Base-by-base conservation (phyloP, 331 rosid species). In the Ulmus americana region DNA sequence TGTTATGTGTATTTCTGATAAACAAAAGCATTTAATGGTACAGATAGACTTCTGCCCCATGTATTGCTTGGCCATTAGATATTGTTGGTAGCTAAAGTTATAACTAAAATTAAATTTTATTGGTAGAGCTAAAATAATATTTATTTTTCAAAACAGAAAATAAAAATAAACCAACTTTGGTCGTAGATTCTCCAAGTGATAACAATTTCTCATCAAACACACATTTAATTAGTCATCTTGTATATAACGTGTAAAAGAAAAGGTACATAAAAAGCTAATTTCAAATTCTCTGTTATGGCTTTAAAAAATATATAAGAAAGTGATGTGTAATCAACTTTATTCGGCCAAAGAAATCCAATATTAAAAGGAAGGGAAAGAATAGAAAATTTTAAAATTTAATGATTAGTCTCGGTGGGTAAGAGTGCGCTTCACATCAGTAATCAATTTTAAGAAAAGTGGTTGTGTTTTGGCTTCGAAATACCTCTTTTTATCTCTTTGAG, bases 391-490 rank as follows among this genome's bases (percentile, higher is more conserved):
- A 61, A 61, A 44, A 16, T 13, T 49, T 7, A 69, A 69, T 68
- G 58, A 43, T 50, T 49, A 56, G 35, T 28, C 11, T 43, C 8
- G 61, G 67, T 42, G 13, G 68, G 68, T 38, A 40, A 60, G 45
- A 58, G 52, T 65, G 59, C 55, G 52, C 15, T 14, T 70, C 62
- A 57, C 70, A 70, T 69, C 74, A 55, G 72, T 45, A 13, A 61
- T 10, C 28, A 58, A 35, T 63, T 76, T 76, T 75, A 52, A 48
- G 44, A 14, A 65, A 76, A 42, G 61, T 58, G 41, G 45, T 10
- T 55, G 5, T 48, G 10, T 61, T 39, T 61, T 22, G 3, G 14
- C 10, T 20, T 48, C 18, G 18, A 6, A 22, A 22, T 39, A 3
- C 59, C 15, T 47, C 56, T 74, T 51, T 16, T 38, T 12, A 39